phyloP scores from a whole-genome alignment of 768 basidiomycete species.

The Amanita muscaria region DNA sequence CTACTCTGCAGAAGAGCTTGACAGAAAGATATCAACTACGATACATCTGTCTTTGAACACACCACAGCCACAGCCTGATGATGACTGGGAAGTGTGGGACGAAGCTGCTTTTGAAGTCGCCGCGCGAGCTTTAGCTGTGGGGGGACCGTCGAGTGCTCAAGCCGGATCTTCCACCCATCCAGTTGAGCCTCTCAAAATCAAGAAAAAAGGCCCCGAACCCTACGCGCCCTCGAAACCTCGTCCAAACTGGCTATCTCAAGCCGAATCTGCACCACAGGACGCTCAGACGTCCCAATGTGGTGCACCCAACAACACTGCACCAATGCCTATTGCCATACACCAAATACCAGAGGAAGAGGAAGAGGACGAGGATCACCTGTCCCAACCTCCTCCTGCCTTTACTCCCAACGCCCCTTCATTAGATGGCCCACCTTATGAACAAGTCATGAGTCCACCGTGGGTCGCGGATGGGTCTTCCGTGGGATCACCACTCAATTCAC shows the following conservation, averaged over 20 bases:
- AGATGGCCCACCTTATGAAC: slow-evolving; percentile 25
- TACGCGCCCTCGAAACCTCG: slow-evolving; percentile 15
- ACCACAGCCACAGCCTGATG: slow-evolving; percentile 24
- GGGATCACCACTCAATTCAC: slow-evolving; percentile 31
- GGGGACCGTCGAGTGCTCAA: too few relatives aligned
- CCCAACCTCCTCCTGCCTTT: slow-evolving; percentile 28
- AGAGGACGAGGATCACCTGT: too few relatives aligned
- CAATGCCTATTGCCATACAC: too few relatives aligned
- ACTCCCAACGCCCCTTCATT: slow-evolving; percentile 23
- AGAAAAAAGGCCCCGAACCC: slow-evolving; percentile 21
- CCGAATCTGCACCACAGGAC: slow-evolving; percentile 6
- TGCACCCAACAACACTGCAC: too few relatives aligned
- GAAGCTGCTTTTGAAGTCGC: slow-evolving; percentile 29
- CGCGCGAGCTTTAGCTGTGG: slow-evolving; percentile 14
- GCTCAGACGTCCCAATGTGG: too few relatives aligned
- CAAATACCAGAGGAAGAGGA: too few relatives aligned
- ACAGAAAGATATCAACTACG: slow-evolving; percentile 41
- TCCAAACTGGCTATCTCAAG: slow-evolving; percentile 11
- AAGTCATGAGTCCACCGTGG: slow-evolving; percentile 5
- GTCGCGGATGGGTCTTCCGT: slow-evolving; percentile 19
- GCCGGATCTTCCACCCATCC: background rate
- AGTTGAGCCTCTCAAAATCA: slow-evolving; percentile 25
- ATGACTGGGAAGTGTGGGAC: slow-evolving; percentile 45
- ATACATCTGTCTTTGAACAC: slow-evolving; percentile 30
- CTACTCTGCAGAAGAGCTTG: slow-evolving; percentile 41